Evolutionary conservation across 108 stramenopile genomes (phyloP).

Genomic region (Mayamaea pseudoterrestris): DNA sequence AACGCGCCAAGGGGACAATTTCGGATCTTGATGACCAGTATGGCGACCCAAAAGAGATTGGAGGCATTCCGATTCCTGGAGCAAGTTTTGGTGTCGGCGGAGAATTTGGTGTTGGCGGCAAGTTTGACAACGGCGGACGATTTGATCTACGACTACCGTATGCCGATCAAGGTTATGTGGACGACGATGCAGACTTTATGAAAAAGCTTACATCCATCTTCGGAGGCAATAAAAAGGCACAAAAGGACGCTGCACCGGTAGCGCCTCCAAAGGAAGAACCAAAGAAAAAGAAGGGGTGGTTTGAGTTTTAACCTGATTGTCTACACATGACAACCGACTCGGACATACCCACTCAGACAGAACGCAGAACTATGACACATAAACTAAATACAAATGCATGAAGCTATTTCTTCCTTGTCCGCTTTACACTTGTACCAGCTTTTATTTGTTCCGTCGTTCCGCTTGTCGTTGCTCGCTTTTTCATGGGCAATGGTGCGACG

Average conservation of each 20-base stretch:
- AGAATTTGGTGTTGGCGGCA: conserved; percentile 75
- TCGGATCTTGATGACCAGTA: conserved; percentile 78
- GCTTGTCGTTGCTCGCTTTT: not conserved
- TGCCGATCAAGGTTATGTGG: conserved; percentile 89
- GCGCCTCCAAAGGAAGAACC: conserved; percentile 7
- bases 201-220: conserved; percentile 38
- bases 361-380: no score
- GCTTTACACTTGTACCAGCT: not conserved
- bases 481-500: not conserved
- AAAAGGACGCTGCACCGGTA: conserved; percentile 8
- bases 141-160: conserved; percentile 92
- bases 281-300: conserved; percentile 26
- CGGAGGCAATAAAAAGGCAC: conserved; percentile 45
- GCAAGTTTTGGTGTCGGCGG: conserved; percentile 85
- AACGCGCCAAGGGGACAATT: conserved; percentile 55
- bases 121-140: conserved; percentile 92
- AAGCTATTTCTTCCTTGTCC: not conserved
- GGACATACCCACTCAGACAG: no score
- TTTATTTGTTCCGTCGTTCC: not conserved
- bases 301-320: conserved; percentile 8
- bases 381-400: no score
- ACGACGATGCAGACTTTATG: conserved; percentile 70
- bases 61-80: conserved; percentile 76
- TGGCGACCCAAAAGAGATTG: conserved; percentile 70
- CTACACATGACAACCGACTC: not conserved